Percentiles rank a stretch among this genome's conserved stretches.
phyloP scores from a whole-genome alignment of 139 green algal species.

The Chlorokybus atmophyticus region DNA sequence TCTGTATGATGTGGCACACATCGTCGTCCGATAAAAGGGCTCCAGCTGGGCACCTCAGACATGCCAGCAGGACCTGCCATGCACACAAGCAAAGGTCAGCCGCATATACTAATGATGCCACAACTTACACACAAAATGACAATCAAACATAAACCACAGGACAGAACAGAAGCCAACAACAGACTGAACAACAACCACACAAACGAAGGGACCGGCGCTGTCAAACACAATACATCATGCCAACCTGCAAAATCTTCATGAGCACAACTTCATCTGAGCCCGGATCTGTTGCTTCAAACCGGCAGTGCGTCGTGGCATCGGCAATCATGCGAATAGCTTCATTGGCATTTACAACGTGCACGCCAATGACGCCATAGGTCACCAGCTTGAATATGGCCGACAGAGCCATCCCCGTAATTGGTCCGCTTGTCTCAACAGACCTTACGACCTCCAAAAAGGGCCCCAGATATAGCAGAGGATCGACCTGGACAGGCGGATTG shows the following conservation, averaged over 20 bases:
- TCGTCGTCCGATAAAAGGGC: slow-evolving; percentile 48
- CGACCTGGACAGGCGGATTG: slow-evolving; percentile 26
- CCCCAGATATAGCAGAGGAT: slow-evolving; percentile 65
- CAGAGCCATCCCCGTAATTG: slow-evolving; percentile 76
- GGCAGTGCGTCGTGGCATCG: slow-evolving; percentile 75
- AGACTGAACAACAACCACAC: no score
- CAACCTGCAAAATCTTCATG: slow-evolving; percentile 73
- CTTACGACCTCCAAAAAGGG: slow-evolving; percentile 84
- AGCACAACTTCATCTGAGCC: slow-evolving; percentile 88
- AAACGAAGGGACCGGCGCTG: no score
- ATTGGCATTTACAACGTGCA: slow-evolving; percentile 6
- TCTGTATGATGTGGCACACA: slow-evolving; percentile 59
- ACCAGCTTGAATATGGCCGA: slow-evolving; percentile 65
- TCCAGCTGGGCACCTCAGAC: slow-evolving; percentile 37
- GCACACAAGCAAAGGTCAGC: no score
- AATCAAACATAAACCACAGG: no score
- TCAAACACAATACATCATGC: no score
- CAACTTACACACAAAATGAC: no score
- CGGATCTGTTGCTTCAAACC: slow-evolving; percentile 82
- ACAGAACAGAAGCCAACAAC: no score
- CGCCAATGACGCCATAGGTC: slow-evolving; percentile 43
- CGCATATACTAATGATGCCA: no score
- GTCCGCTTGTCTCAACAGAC: slow-evolving; percentile 70
- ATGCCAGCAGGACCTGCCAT: slow-evolving; percentile 48
- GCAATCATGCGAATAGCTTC: slow-evolving; percentile 66